A percentile compares a stretch with the other conserved stretches of the same genome.
phyloP scores from a whole-genome alignment of 139 green algal genomes.

The Raphidocelis subcapitata region DNA sequence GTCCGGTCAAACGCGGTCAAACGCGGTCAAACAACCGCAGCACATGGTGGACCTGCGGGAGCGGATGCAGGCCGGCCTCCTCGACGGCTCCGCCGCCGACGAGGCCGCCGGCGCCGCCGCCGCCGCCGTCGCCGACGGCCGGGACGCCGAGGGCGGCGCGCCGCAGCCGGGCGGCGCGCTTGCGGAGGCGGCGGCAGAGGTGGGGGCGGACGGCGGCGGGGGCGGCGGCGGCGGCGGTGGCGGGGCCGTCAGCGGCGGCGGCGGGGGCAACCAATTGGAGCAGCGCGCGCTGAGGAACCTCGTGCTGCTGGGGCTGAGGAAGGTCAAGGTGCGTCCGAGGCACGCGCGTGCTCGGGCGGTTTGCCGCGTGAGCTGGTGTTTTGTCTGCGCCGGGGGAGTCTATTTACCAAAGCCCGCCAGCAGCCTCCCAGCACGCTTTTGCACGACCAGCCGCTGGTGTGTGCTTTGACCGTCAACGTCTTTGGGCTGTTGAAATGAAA shows the following conservation, averaged over 20 bases:
- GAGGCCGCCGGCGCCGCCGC: not conserved
- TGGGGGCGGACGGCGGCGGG: not conserved
- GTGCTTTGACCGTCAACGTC: too few relatives aligned
- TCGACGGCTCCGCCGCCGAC: not conserved
- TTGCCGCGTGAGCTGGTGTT: too few relatives aligned
- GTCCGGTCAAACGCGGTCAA: too few relatives aligned
- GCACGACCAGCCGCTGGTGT: too few relatives aligned
- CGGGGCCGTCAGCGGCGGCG: not conserved
- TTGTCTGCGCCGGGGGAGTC: too few relatives aligned
- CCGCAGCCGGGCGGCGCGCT: not conserved
- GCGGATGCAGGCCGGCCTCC: too few relatives aligned
- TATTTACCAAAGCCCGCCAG: too few relatives aligned
- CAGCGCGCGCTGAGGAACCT: constrained; percentile 32
- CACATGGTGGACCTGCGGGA: too few relatives aligned
- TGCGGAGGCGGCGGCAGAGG: not conserved
- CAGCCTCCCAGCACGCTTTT: too few relatives aligned
- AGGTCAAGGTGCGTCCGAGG: constrained; percentile 8
- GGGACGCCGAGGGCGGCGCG: not conserved
- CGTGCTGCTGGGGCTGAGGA: constrained; percentile 31
- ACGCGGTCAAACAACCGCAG: too few relatives aligned
- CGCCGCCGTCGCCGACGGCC: not conserved
- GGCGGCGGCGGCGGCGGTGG: not conserved
- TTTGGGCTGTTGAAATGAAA: too few relatives aligned
- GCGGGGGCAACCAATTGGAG: constrained; percentile 24
- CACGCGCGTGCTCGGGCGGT: constrained; percentile 1